Evolutionary conservation across 75 land plant species (phyloP), one percentile per base, ranked within the genome.

Genomic region (Chamaecyparis obtusa): DNA sequence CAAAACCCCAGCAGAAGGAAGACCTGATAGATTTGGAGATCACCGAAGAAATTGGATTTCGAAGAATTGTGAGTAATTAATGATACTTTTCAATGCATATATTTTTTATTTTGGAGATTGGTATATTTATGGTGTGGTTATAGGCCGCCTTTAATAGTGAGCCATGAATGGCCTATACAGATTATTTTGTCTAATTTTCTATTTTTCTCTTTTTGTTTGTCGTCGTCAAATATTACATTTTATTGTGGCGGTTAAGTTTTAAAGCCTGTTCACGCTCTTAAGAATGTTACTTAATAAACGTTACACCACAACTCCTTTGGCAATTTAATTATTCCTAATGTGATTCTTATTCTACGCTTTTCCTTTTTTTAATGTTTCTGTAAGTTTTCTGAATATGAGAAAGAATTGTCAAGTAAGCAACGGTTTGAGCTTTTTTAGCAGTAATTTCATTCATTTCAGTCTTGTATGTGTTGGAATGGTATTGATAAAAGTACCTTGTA

Each of bases 21-120:
- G 77, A 69, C 60, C 82, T 88, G n/a, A 54, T 88, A 46, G 94
- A 94, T 88, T 87, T 87, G 15, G 95, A 91, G 69, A 86, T 91
- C 87, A 85, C 88, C 14, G 88, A 89, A 17, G 57, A 89, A 57
- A 87, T 92, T 27, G 83, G 90, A 15, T 88, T 92, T 77, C 76
- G 90, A 27, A 89, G 86, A 88, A 94, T 94, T 74, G 83, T 81
- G 51, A 81, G 83, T 81, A 16, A 81, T 37, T 9, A 27, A 41
- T n/a, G 32, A 81, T 46, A 27, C 51, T 46, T 3, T n/a, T 44
- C 51, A 46, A 81, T 81, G 76, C 13, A 33, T 74, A 32, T 33
- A 13, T 32, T 10, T 32, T 11, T 74, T 74, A 32, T 33, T 13
- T 33, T 33, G 30, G 7, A n/a, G 13, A 24, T 19, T 57, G 0